These are phyloP conservation scores for Botrytis tulipae DNA, from an alignment of 2,329 filamentous ascomycete genomes.

Conservation along the genomic window DNA sequence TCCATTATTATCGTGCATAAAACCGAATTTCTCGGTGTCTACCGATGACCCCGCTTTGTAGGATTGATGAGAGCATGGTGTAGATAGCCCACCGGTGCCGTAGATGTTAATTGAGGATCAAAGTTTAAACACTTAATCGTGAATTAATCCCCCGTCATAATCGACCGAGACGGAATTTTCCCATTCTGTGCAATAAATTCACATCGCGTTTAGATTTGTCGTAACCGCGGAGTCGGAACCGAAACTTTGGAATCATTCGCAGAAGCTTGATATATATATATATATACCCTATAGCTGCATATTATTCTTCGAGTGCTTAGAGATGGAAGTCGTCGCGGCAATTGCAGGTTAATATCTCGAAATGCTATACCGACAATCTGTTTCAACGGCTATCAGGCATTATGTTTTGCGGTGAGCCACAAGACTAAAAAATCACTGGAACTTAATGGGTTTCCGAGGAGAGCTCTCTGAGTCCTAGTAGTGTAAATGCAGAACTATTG, in stretches of 20 bases:
- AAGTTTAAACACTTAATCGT: neutral
- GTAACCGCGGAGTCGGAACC: neutral
- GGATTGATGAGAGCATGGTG: neutral
- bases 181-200: neutral
- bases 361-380: neutral
- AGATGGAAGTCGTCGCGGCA: neutral
- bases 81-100: neutral
- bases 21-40: constrained; percentile 13
- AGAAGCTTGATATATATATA: neutral
- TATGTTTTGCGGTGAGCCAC: neutral
- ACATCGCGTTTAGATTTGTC: neutral
- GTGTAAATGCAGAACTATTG: neutral
- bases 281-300: neutral
- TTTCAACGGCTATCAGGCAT: neutral
- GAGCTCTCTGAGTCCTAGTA: neutral
- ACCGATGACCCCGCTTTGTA: constrained; percentile 6
- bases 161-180: neutral
- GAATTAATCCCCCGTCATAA: neutral
- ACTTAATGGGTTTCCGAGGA: neutral
- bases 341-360: neutral
- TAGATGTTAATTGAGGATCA: neutral
- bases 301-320: neutral
- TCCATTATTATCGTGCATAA: constrained; percentile 15
- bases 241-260: neutral
- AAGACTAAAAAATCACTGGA: neutral